A percentile compares a stretch with the other conserved stretches of the same genome.
Conservation (phyloP, 1,284 basidiomycete species). For the Ustilago loliicola region DNA sequence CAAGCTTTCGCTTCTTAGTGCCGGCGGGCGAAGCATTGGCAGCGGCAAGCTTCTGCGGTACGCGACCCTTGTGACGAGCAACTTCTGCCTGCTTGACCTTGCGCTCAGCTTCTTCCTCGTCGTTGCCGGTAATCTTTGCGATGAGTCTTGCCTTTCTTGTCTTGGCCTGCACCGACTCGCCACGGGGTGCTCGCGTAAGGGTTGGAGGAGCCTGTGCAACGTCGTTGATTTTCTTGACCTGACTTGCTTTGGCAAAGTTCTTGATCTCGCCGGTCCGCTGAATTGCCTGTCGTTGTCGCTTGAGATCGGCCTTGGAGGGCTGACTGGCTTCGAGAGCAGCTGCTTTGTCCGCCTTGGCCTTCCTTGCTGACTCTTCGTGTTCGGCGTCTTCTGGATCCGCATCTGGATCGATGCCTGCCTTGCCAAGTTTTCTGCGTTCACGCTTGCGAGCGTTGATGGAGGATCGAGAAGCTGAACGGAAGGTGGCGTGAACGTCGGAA, state of each 20-base stretch:
- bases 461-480: constrained; percentile 51
- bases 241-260: constrained; percentile 54
- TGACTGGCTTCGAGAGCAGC: constrained; percentile 46
- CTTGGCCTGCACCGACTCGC: constrained; percentile 51
- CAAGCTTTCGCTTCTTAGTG: constrained; percentile 35
- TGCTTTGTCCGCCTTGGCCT: constrained; percentile 54
- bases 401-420: constrained; percentile 46
- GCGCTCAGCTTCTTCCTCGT: constrained; percentile 49
- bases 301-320: constrained; percentile 48
- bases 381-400: constrained; percentile 36
- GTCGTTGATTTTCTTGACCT: constrained; percentile 61
- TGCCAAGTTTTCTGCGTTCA: constrained; percentile 44
- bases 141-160: constrained; percentile 52
- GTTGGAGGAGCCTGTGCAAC: constrained; percentile 62
- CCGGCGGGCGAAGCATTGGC: background rate
- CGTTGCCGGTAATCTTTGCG: constrained; percentile 53
- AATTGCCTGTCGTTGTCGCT: constrained; percentile 45
- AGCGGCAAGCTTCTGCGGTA: constrained; percentile 28
- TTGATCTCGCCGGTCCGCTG: constrained; percentile 54
- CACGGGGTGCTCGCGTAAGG: constrained; percentile 60
- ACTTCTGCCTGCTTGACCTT: constrained; percentile 47
- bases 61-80: constrained; percentile 45
- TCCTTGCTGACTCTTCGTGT: constrained; percentile 38
- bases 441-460: constrained; percentile 58
- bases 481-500: constrained; percentile 48